Base-by-base conservation (phyloP, 2,329 filamentous ascomycete species). In the Fusarium dimerum region DNA sequence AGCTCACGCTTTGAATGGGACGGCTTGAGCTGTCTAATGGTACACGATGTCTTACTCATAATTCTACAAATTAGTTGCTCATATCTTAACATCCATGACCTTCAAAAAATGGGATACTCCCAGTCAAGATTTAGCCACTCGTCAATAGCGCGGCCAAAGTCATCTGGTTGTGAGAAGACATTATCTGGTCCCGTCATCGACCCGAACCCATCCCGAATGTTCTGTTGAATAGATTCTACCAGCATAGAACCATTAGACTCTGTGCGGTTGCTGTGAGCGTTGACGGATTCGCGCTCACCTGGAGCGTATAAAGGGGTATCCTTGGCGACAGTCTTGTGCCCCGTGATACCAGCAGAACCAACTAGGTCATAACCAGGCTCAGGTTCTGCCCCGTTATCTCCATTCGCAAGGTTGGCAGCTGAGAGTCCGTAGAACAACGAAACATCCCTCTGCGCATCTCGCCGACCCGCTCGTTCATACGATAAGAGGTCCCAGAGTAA, bases 311-410 rank as follows among this genome's bases (percentile, higher is more conserved):
- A 67, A 0, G 68, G 67, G 15, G 63, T 64, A 16, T 73, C 65
- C 18, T 66, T 60, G 1, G 67, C 65, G n/a, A 72, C 71, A 1
- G 70, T 63, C 43, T 69, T 71, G 57, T 74, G 72, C 1, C 68
- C 70, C 3, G 68, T 70, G 6, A 74, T 71, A 2, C 71, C 71
- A 10, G 68, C 68, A 0, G 71, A 73, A 8, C 72, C 72, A 30
- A 74, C 67, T 3, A 74, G 61, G 17, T 68, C 61, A 29, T 71
- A 72, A 32, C 71, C 71, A 2, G 63, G 66, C 0, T 57, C 47
- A 17, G 56, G 40, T 7, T 45, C 36, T 13, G 15, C 15, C n/a
- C 52, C 47, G 29, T 13, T 29, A 5, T 48, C 20, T 1, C 47
- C 34, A 12, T 47, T 40, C 2, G 56, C 36, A 8, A 48, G 53